Conservation (phyloP, 257 asterid species). For the Craterostigma plantagineum region DNA sequence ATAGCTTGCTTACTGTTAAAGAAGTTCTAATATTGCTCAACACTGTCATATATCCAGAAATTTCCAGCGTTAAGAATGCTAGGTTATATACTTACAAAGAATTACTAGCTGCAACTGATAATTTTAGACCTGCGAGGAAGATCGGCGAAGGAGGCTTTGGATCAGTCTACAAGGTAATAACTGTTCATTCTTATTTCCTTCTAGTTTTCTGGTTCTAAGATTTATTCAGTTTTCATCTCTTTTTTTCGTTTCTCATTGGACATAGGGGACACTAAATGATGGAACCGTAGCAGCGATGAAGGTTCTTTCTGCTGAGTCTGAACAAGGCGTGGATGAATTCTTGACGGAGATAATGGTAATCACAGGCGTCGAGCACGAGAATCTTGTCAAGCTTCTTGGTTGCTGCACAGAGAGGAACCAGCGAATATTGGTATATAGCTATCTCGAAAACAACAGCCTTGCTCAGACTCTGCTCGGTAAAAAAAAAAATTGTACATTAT, state of each 20-base stretch:
- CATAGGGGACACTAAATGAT: slow-evolving; percentile 67
- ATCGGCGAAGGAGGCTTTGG: slow-evolving; percentile 94
- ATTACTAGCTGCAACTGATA: slow-evolving; percentile 39
- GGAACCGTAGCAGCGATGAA: slow-evolving; percentile 63
- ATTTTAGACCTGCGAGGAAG: slow-evolving; percentile 40
- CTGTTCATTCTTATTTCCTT: neutral
- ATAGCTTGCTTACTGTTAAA: too few species aligned
- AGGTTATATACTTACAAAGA: slow-evolving; percentile 47
- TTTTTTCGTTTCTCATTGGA: slow-evolving; percentile 5
- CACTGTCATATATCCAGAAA: slow-evolving; percentile 59
- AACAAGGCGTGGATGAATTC: slow-evolving; percentile 65
- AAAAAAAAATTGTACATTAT: neutral
- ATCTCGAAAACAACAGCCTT: slow-evolving; percentile 78
- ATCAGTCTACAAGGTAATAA: slow-evolving; percentile 58
- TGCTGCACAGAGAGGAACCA: slow-evolving; percentile 66
- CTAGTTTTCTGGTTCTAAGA: slow-evolving; percentile 1
- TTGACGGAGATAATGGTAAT: slow-evolving; percentile 46
- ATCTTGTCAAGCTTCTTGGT: slow-evolving; percentile 65
- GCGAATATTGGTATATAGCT: slow-evolving; percentile 76
- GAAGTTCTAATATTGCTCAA: too few species aligned
- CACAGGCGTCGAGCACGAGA: slow-evolving; percentile 67
- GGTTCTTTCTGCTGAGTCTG: slow-evolving; percentile 74
- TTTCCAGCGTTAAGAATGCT: slow-evolving; percentile 29
- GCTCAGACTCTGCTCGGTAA: slow-evolving; percentile 82
- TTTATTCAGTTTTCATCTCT: neutral